phyloP scores from a whole-genome alignment of 192 early-diverging fungal genomes.

The Endogone sp. region DNA sequence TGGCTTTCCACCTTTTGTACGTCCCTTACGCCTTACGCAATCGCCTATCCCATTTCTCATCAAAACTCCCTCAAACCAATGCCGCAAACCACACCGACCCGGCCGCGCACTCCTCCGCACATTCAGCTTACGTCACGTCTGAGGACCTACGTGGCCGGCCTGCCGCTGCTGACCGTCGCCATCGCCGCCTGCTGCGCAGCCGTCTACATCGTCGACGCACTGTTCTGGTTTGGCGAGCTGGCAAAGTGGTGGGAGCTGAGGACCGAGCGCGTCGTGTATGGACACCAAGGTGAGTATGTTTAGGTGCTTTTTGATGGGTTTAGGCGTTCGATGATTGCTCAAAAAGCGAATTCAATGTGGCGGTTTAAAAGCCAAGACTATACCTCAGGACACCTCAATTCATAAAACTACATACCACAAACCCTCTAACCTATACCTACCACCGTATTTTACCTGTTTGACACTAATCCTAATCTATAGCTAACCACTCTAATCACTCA shows the following conservation, averaged over 20 bases:
- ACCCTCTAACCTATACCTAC: too few relatives aligned
- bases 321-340: too few relatives aligned
- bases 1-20: too few relatives aligned
- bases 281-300: neutral
- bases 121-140: neutral
- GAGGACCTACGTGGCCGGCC: neutral
- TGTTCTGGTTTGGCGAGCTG: neutral
- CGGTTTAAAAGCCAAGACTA: too few relatives aligned
- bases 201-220: neutral
- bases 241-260: neutral
- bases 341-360: too few relatives aligned
- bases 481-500: neutral
- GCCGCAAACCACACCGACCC: neutral
- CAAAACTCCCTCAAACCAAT: too few relatives aligned
- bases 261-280: neutral
- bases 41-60: too few relatives aligned
- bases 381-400: too few relatives aligned
- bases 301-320: too few relatives aligned
- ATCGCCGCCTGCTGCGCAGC: neutral
- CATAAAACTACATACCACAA: too few relatives aligned
- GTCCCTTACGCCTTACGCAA: too few relatives aligned
- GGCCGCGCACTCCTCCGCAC: neutral
- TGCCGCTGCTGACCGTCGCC: neutral
- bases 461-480: neutral
- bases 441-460: too few relatives aligned